Evolutionary conservation across 345 rosid genomes (phyloP).

Genomic region (Aurinia saxatilis): DNA sequence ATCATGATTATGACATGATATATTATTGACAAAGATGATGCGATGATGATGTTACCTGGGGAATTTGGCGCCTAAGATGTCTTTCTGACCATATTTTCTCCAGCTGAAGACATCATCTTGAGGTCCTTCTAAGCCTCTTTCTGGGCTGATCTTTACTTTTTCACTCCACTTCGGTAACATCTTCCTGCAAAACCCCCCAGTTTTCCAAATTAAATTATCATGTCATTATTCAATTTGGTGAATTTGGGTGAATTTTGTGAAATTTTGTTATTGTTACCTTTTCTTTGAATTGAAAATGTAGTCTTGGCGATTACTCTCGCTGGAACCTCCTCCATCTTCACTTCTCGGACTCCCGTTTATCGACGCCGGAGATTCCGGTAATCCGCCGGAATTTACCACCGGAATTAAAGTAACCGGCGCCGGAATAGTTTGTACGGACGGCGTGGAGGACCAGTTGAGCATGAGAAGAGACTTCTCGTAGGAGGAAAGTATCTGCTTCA

Average conservation of each 20-base stretch:
- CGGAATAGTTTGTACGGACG: constrained; percentile 28
- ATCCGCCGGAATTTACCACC: constrained; percentile 8
- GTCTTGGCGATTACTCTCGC: constrained; percentile 35
- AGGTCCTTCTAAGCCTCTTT: constrained; percentile 67
- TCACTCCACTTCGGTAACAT: constrained; percentile 58
- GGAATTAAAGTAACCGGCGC: constrained; percentile 4
- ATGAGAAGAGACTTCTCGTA: constrained; percentile 58
- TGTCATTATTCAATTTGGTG: neutral
- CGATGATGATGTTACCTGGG: constrained; percentile 49
- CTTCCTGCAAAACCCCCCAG: constrained; percentile 37
- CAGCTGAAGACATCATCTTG: constrained; percentile 77
- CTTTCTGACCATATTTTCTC: constrained; percentile 98
- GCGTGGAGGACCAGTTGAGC: constrained; percentile 33
- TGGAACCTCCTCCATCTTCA: constrained; percentile 35
- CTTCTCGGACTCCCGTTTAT: constrained; percentile 62
- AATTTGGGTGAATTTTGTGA: neutral
- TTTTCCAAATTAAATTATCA: neutral
- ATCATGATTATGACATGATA: neutral
- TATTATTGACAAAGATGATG: neutral
- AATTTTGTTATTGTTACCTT: constrained; percentile 37
- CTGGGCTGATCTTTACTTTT: constrained; percentile 57
- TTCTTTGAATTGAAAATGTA: constrained; percentile 46
- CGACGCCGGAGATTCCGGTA: constrained; percentile 59
- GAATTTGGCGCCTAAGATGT: constrained; percentile 72
- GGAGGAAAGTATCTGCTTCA: constrained; percentile 51